phyloP scores from a whole-genome alignment of 2,329 filamentous ascomycete species.

The Dothidotthia symphoricarpi region DNA sequence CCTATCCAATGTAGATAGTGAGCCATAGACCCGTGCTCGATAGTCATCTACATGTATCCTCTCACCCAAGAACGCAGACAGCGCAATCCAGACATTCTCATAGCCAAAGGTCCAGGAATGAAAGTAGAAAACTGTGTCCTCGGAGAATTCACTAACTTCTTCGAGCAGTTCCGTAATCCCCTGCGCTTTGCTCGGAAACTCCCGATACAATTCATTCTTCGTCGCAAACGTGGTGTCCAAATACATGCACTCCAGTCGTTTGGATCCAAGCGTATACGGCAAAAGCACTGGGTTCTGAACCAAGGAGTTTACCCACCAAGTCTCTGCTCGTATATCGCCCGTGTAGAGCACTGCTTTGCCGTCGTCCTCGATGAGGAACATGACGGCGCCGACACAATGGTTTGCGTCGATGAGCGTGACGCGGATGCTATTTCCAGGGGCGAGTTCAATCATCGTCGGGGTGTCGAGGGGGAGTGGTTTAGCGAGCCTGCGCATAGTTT shows the following conservation, averaged over 20 bases:
- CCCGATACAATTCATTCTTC: constrained; percentile 49
- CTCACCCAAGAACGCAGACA: constrained; percentile 68
- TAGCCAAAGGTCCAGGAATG: constrained; percentile 92
- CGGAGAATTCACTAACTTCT: constrained; percentile 66
- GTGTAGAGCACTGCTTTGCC: constrained; percentile 79
- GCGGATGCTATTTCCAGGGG: constrained; percentile 64
- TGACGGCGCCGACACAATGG: constrained; percentile 84
- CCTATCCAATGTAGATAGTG: constrained; percentile 46
- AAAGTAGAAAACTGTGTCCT: constrained; percentile 77
- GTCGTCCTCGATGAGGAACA: constrained; percentile 82
- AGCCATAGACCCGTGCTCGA: constrained; percentile 68
- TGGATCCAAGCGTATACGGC: constrained; percentile 59
- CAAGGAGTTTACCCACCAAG: constrained; percentile 79
- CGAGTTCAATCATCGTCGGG: constrained; percentile 72
- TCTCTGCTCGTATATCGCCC: constrained; percentile 81
- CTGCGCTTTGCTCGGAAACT: constrained; percentile 66
- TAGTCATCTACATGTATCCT: constrained; percentile 82
- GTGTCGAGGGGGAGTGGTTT: constrained; percentile 81
- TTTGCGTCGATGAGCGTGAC: constrained; percentile 90
- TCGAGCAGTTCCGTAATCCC: constrained; percentile 71
- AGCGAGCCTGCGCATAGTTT: constrained; percentile 68
- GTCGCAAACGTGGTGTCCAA: constrained; percentile 79
- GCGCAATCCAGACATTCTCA: constrained; percentile 84
- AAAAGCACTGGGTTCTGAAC: constrained; percentile 69
- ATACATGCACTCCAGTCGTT: constrained; percentile 73